Percentiles rank a stretch among this genome's conserved stretches.
Conservation (phyloP, 371 early-diverging fungal genomes). For the Mortierella sp. region DNA sequence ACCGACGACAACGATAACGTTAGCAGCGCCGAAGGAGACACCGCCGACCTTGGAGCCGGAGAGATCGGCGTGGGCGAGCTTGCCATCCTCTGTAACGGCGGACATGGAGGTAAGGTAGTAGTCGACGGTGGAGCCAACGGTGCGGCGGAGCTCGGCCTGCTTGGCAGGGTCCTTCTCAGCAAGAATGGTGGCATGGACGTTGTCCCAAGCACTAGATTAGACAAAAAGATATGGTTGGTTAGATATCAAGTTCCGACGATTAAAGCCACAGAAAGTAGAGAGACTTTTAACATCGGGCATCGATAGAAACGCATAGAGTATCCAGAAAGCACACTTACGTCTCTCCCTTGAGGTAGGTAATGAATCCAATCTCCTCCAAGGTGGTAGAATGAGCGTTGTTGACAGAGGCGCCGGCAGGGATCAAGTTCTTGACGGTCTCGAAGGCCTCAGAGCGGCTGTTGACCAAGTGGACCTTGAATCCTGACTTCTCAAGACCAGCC, state of each 20-base stretch:
- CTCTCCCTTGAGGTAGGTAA: slow-evolving; percentile 57
- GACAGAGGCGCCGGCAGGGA: slow-evolving; percentile 56
- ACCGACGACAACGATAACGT: slow-evolving; percentile 59
- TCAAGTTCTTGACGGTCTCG: slow-evolving; percentile 53
- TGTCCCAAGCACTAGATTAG: slow-evolving; percentile 35
- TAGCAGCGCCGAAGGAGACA: slow-evolving; percentile 49
- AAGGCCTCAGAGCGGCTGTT: slow-evolving; percentile 53
- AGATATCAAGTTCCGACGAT: background rate
- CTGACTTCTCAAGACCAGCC: slow-evolving; percentile 56
- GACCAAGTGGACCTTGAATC: slow-evolving; percentile 51
- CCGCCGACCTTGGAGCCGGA: slow-evolving; percentile 58
- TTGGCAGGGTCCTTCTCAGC: slow-evolving; percentile 53
- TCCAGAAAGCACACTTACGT: slow-evolving; percentile 30
- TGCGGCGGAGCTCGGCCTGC: slow-evolving; percentile 52
- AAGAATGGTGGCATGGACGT: slow-evolving; percentile 55
- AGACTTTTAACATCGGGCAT: background rate
- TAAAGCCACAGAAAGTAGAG: background rate
- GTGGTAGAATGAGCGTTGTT: slow-evolving; percentile 61
- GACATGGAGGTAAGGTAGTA: slow-evolving; percentile 55
- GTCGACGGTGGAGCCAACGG: slow-evolving; percentile 53
- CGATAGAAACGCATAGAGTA: background rate
- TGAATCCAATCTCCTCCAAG: slow-evolving; percentile 61
- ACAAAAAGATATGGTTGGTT: background rate
- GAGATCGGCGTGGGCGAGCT: slow-evolving; percentile 56
- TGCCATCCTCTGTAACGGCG: slow-evolving; percentile 57